These are phyloP conservation scores for Cryphonectria radicalis DNA, from an alignment of 2,329 filamentous ascomycete genomes.

Conservation along the genomic window DNA sequence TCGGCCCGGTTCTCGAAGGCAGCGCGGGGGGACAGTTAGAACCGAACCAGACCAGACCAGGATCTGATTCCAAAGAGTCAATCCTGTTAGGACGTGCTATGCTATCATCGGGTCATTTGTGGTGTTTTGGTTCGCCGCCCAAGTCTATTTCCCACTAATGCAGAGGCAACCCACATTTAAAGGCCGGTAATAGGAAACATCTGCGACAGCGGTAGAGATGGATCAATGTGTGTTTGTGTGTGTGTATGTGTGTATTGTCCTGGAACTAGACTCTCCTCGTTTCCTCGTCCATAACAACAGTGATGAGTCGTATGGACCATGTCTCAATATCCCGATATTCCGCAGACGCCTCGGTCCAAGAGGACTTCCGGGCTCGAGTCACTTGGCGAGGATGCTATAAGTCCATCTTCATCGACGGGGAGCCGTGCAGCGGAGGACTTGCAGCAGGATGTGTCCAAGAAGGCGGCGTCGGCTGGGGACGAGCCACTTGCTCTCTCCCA, in stretches of 20 bases:
- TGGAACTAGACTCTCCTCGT: not conserved
- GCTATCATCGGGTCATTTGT: not conserved
- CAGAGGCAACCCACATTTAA: not conserved
- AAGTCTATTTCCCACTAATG: conserved; percentile 8
- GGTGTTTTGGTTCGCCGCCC: not conserved
- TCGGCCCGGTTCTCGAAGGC: not conserved
- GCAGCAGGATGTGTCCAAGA: not conserved
- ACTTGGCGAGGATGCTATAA: not conserved
- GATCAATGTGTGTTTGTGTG: not conserved
- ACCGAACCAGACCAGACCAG: not conserved
- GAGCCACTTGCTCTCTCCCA: conserved; percentile 1
- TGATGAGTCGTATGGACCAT: not conserved
- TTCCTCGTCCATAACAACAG: not conserved
- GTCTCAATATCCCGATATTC: not conserved
- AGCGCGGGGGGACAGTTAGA: no score
- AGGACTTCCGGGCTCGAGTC: not conserved
- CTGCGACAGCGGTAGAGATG: not conserved
- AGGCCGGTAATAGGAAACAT: not conserved
- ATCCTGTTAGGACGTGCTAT: not conserved
- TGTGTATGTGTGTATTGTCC: not conserved
- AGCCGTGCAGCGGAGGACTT: not conserved
- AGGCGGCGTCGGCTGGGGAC: not conserved
- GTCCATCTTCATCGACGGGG: not conserved
- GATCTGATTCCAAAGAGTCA: not conserved
- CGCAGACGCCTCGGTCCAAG: not conserved